Base-by-base conservation (phyloP, 108 stramenopile species). In the Pseudonitzschia multiseries region DNA sequence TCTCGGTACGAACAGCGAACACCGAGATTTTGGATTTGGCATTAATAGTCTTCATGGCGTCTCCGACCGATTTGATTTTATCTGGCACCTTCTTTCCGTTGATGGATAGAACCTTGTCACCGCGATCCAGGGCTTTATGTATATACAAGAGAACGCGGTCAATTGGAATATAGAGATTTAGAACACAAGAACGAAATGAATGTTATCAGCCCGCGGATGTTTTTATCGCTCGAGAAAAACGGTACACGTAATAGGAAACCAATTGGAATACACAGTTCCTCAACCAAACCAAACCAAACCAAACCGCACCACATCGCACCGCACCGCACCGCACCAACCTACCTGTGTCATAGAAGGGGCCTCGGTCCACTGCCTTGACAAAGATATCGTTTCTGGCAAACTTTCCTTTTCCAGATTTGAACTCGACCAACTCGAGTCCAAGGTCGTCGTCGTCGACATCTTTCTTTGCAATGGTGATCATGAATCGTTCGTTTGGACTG, bases 81-180 rank as follows among this genome's bases (percentile, higher is more conserved):
- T 67, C 70, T 15, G 70, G 65, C 0, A 62, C 50, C 36, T 71
- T 71, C 42, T 71, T 71, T 13, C 70, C 77, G 42, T 77, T 77
- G 26, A 77, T 48, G 0, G 77, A 65, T 17, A 77, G 64, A 42
- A 77, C 57, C 27, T 77, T 71, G 65, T 77, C 77, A 42, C 77
- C 77, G 32, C 57, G 69, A 26, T 77, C 70, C 52, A 77, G 26
- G 10, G 70, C 76, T 56, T 42, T 10, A 42, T 42, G 42, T 6
- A 42, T 42, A 6, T 9, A 42, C 8, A 42, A 10, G 10, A 42
- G 10, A 48, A 48, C 18, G 1, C 12, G 46, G 1, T 48, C 9
- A 48, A 18, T 14, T 14, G 12, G 46, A 18, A 5, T 10, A 14
- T 18, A 18, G 46, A 1, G 17, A 48, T 48, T 3, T 14, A 48